Base-by-base conservation (phyloP, 73 alveolate genomes). In the Uronychia setigera region DNA sequence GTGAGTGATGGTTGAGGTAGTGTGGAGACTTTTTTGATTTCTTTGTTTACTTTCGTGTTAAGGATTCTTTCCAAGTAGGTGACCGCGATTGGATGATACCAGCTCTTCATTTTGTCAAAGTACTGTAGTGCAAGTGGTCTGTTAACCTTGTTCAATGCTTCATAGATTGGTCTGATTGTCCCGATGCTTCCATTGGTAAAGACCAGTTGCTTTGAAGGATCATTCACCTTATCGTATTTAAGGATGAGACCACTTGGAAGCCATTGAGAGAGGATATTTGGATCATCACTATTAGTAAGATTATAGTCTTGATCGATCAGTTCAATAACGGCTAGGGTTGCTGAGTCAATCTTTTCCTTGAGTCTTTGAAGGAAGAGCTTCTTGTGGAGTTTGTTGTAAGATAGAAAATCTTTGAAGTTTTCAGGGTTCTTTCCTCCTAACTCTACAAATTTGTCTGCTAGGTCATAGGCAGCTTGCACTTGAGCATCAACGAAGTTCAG, bases 31-130 rank as follows among this genome's bases (percentile, higher is more conserved):
- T n/a, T n/a, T n/a, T n/a, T n/a, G n/a, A n/a, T n/a, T n/a, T n/a
- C n/a, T n/a, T n/a, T n/a, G n/a, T n/a, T n/a, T n/a, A n/a, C n/a
- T n/a, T n/a, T n/a, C n/a, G n/a, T n/a, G n/a, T n/a, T n/a, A n/a
- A 89, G 46, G 25, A 59, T 82, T 57, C 46, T 77, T 46, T 80
- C 67, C 13, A 90, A 80, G 27, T 46, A 77, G 5, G 82, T 80
- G 58, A 75, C 77, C 0, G 95, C 91, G 26, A 89, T 58, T 26
- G 95, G 95, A 32, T 89, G 95, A 74, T 89, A 89, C 86, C 59
- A 84, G 31, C 46, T 58, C 33, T 35, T 78, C 92, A 31, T 46
- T 35, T 89, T 80, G 33, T 78, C 34, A 35, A 76, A 89, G 88
- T 82, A 76, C 31, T 77, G 74, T 78, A 34, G 29, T 1, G 95